Evolutionary conservation across 1,139 yeast species (phyloP).

Genomic region (Petasospora rhodanensis): DNA sequence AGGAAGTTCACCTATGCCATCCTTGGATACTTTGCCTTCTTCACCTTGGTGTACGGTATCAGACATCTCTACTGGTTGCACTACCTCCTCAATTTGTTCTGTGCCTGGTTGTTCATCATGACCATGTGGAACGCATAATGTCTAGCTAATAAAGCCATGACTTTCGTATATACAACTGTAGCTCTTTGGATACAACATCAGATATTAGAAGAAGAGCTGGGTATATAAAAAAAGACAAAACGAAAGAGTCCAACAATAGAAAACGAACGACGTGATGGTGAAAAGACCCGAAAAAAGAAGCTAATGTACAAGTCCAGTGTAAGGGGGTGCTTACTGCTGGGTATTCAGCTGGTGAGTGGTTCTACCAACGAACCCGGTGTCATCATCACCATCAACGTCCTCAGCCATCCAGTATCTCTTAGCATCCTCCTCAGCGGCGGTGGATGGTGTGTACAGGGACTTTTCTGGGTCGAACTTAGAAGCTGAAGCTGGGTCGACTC

Average conservation of each 20-base stretch:
- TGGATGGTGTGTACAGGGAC: constrained; percentile 26
- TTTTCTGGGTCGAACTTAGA: constrained; percentile 8
- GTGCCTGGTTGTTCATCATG: constrained; percentile 38
- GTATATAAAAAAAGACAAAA: neutral
- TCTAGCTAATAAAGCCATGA: too few species aligned
- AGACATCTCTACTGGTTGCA: constrained; percentile 70
- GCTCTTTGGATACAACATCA: too few species aligned
- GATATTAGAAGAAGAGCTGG: neutral
- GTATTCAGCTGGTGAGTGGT: constrained; percentile 19
- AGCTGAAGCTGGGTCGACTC: constrained; percentile 2
- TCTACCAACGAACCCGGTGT: constrained; percentile 18
- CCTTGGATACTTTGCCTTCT: constrained; percentile 44
- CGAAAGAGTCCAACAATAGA: too few species aligned
- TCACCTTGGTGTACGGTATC: constrained; percentile 59
- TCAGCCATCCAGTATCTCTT: constrained; percentile 28
- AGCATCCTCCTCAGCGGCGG: constrained; percentile 31
- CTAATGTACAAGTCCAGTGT: too few species aligned
- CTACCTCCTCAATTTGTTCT: constrained; percentile 55
- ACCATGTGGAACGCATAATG: constrained; percentile 11
- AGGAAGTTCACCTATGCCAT: constrained; percentile 30
- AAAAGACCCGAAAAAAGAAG: too few species aligned
- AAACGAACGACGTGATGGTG: neutral
- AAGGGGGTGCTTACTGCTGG: too few species aligned
- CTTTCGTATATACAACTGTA: too few species aligned
- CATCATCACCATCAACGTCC: constrained; percentile 15